Base-by-base conservation (phyloP, 1,284 basidiomycete genomes). In the Moesziomyces globuligerus region DNA sequence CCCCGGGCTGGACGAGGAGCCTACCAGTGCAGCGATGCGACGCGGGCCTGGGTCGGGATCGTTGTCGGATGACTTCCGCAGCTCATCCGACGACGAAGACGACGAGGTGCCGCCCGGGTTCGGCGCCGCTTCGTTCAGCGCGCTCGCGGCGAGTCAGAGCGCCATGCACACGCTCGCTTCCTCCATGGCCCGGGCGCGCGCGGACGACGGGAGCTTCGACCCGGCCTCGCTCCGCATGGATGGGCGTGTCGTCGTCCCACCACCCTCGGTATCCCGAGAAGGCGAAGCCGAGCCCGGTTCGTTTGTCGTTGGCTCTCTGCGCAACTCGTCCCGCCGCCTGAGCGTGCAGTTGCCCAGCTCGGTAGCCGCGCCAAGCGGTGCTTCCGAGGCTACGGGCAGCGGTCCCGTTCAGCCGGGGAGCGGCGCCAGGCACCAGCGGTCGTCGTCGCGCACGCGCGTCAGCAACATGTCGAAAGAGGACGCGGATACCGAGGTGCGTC, bases 221-320 rank as follows among this genome's bases (percentile, higher is more conserved):
- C 75, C 75, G 3, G 75, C 75, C 29, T 76, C 74, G 32, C 64
- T 78, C 11, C 57, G 74, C 36, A 57, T 74, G 45, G 75, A 78
- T 23, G 72, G 74, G 6, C 57, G 73, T 18, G 60, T 74, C 3
- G 48, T 51, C n/a, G 67, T 66, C 10, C 61, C 66, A 1, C 54
- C 44, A 4, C 37, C 62, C 13, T 59, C 69, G 2, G 25, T 44
- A 20, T 45, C 48, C 34, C 41, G 69, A 25, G 64, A 62, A 20
- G 42, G 54, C 18, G 60, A 49, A 18, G 36, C 25, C 1, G 67
- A 70, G 6, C n/a, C 62, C 13, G 68, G 66, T 13, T 15, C 44
- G 1, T 72, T 72, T 26, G 55, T 72, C 8, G 68, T 66, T 20
- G 68, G 68, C 26, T 71, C 60, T 9, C 43, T 65, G 18, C 52